Conservation (phyloP, 1,139 yeast genomes). For the Blastobotrys persicus region DNA sequence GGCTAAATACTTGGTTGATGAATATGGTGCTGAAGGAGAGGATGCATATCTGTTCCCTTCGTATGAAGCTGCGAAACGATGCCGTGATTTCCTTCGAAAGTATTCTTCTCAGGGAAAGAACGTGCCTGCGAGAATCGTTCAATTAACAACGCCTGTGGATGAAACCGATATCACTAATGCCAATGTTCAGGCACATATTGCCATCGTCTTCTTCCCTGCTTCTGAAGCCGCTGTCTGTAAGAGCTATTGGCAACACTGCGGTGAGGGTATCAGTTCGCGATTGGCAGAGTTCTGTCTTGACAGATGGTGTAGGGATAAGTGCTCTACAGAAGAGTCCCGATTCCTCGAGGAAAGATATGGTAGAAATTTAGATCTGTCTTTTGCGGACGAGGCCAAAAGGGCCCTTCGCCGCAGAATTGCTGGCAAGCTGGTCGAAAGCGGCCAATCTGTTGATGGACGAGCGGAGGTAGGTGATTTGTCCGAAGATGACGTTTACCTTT, state of each 20-base stretch:
- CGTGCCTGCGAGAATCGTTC: constrained; percentile 65
- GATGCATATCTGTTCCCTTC: constrained; percentile 73
- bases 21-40: constrained; percentile 79
- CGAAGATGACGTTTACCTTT: constrained; percentile 73
- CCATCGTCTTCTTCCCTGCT: constrained; percentile 72
- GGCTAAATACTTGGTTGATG: constrained; percentile 32
- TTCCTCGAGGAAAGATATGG: constrained; percentile 87
- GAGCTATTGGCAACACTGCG: constrained; percentile 94
- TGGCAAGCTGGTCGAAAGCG: constrained; percentile 53
- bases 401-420: constrained; percentile 76
- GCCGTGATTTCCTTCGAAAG: constrained; percentile 68
- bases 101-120: constrained; percentile 31
- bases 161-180: constrained; percentile 55
- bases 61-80: constrained; percentile 73
- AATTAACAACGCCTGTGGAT: constrained; percentile 60
- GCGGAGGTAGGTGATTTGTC: constrained; percentile 30
- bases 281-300: constrained; percentile 79
- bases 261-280: constrained; percentile 90
- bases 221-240: constrained; percentile 62
- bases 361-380: constrained; percentile 74
- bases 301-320: constrained; percentile 9
- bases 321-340: constrained; percentile 1
- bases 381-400: constrained; percentile 69
- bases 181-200: constrained; percentile 63
- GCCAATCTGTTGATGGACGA: constrained; percentile 27